These are phyloP conservation scores for Aschersonia sp. DNA, from an alignment of 2,329 filamentous ascomycete genomes.

Conservation along the genomic window DNA sequence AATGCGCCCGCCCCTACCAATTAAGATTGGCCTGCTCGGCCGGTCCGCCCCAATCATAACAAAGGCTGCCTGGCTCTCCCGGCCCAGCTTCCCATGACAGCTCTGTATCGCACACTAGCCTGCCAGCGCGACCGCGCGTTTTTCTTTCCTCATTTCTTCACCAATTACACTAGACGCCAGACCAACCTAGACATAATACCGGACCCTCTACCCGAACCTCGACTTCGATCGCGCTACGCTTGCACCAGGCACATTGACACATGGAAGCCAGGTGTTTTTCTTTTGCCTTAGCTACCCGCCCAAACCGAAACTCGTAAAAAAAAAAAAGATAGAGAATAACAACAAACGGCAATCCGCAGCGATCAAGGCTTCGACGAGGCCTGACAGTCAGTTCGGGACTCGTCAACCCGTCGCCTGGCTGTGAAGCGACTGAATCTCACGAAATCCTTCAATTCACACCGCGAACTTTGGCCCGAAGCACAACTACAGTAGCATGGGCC, in stretches of 20 bases:
- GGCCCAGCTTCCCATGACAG: too few relatives aligned
- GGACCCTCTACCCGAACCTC: background rate
- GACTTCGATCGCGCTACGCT: background rate
- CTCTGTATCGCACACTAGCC: background rate
- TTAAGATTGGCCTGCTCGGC: background rate
- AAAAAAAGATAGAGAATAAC: too few relatives aligned
- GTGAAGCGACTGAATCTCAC: too few relatives aligned
- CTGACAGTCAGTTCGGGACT: too few relatives aligned
- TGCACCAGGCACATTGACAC: too few relatives aligned
- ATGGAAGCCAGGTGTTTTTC: too few relatives aligned
- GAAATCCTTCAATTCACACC: background rate
- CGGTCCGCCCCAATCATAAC: background rate
- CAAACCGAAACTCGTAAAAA: too few relatives aligned
- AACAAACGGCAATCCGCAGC: too few relatives aligned
- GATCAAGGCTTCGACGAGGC: too few relatives aligned
- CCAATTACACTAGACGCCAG: background rate
- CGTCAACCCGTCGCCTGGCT: too few relatives aligned
- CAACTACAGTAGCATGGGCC: slow-evolving; percentile 6
- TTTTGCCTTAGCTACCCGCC: too few relatives aligned
- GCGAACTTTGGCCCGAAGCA: background rate
- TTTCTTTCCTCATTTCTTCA: background rate
- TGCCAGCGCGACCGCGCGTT: slow-evolving; percentile 9
- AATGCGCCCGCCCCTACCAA: background rate
- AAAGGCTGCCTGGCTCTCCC: background rate
- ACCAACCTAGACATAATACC: background rate